Percentiles rank a stretch among this genome's conserved stretches.
Evolutionary conservation across 441 rosid genomes (phyloP).

Genomic region (Cnidoscolus chayamansa): DNA sequence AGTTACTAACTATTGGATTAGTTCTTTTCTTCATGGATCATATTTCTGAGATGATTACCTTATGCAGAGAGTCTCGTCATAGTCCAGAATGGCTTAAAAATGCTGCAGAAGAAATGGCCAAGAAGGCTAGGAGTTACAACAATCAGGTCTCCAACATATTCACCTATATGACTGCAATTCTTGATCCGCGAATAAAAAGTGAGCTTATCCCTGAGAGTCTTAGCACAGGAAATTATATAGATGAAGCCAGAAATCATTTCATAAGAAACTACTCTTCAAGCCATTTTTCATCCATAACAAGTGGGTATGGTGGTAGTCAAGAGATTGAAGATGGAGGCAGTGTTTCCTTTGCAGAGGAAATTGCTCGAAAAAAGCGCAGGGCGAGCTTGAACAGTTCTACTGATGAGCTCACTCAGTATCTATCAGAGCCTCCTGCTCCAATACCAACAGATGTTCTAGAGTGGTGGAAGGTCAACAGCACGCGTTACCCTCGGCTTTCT

Average conservation of each 20-base stretch:
- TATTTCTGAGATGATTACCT: slow-evolving; percentile 68
- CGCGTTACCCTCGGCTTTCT: slow-evolving; percentile 78
- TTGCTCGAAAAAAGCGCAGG: slow-evolving; percentile 83
- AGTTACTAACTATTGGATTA: slow-evolving; percentile 72
- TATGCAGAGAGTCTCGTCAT: slow-evolving; percentile 66
- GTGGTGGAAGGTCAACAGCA: slow-evolving; percentile 90
- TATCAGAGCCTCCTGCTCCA: slow-evolving; percentile 80
- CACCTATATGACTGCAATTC: slow-evolving; percentile 80
- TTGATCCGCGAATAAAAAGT: slow-evolving; percentile 82
- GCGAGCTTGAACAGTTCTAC: slow-evolving; percentile 60
- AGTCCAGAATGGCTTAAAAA: slow-evolving; percentile 76
- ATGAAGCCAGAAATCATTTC: slow-evolving; percentile 81
- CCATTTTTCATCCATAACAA: slow-evolving; percentile 59
- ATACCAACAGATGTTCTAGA: slow-evolving; percentile 82
- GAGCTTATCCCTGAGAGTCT: slow-evolving; percentile 83
- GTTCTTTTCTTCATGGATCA: slow-evolving; percentile 95
- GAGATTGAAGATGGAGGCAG: slow-evolving; percentile 72
- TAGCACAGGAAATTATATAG: slow-evolving; percentile 60
- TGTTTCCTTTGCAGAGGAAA: slow-evolving; percentile 91
- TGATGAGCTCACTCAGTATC: slow-evolving; percentile 86
- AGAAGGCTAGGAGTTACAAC: slow-evolving; percentile 70
- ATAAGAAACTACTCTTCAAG: slow-evolving; percentile 56
- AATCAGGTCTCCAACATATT: slow-evolving; percentile 70
- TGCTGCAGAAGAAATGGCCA: slow-evolving; percentile 81
- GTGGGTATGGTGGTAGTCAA: slow-evolving; percentile 56